Base-by-base conservation (phyloP, 495 filamentous ascomycete species). In the Tetracladium setigerum region DNA sequence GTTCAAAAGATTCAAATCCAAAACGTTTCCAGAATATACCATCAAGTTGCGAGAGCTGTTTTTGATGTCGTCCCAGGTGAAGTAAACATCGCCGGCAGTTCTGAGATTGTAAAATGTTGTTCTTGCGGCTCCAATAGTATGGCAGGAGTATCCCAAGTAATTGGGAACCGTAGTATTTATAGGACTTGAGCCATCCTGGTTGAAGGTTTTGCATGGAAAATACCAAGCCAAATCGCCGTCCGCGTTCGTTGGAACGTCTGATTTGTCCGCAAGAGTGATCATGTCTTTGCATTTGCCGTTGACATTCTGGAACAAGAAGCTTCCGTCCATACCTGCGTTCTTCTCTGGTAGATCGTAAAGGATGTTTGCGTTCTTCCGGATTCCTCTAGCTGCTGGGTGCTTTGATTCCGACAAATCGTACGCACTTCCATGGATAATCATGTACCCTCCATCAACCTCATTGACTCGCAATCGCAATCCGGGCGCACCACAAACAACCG, bases 261-360 rank as follows among this genome's bases (percentile, higher is more conserved):
- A 91, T 16, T 67, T 73, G 2, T 73, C 66, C 2, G 81, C 76
- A 0, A 72, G 66, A 2, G 76, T 95, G 58, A 99, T 95, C 5
- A 97, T 63, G 2, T 77, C 87, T 66, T 97, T 99, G 76, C 94
- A 99, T 44, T 85, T 86, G 14, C 92, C 94, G 56, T 99, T 99
- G 61, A 99, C 94, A 56, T 96, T 92, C 62, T 99, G 94, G 67
- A 99, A 99, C 57, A 97, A 69, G 64, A 99, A 99, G 59, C 89
- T 96, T 38, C 86, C 89, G 63, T 99, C 94, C 58, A 84, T 72
- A 0, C 90, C 94, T 38, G 83, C 88, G 62, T 90, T 80, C 59
- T 84, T 84, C 46, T 78, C 69, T 0, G 82, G 81, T 4, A 95
- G 66, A 62, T 96, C 89, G 52, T 81, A 99, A 2, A 99, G 67